These are phyloP conservation scores for Phytophthora quininea DNA, from an alignment of 352 stramenopile species.

Conservation along the genomic window DNA sequence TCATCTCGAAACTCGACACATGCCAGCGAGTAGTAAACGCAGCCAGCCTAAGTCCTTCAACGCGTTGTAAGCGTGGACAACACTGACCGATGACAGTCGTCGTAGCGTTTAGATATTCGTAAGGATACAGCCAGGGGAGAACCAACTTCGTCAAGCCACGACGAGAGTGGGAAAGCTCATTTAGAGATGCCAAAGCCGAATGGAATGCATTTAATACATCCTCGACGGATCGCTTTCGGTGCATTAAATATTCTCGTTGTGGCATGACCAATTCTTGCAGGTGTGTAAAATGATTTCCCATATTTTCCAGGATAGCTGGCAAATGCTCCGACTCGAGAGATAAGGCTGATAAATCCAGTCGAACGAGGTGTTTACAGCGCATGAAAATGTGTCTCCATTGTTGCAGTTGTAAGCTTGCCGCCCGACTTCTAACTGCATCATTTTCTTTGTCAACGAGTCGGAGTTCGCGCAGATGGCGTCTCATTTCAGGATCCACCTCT, in stretches of 20 bases:
- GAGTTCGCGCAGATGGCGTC: conserved; percentile 6
- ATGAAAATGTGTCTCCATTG: conserved; percentile 13
- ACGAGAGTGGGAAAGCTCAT: conserved; percentile 1
- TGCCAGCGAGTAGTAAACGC: conserved; percentile 30
- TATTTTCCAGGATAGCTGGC: conserved; percentile 12
- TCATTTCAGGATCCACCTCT: not conserved
- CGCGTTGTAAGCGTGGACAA: conserved; percentile 23
- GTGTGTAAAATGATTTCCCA: conserved; percentile 10
- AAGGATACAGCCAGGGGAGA: conserved; percentile 39
- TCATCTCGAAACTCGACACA: conserved; percentile 35
- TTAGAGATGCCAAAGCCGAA: conserved; percentile 5
- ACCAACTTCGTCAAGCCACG: conserved; percentile 28
- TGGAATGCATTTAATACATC: conserved; percentile 18
- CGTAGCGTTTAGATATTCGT: conserved; percentile 31
- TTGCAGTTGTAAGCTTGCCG: not conserved
- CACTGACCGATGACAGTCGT: conserved; percentile 23
- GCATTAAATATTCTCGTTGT: conserved; percentile 16
- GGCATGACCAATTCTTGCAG: conserved; percentile 26
- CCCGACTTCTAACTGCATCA: not conserved
- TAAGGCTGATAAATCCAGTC: conserved; percentile 17
- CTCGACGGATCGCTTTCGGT: conserved; percentile 7
- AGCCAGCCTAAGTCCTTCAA: conserved; percentile 35
- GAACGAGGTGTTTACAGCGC: conserved; percentile 8
- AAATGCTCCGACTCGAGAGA: conserved; percentile 19
- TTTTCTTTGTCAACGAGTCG: conserved; percentile 10